phyloP scores from a whole-genome alignment of 192 early-diverging fungal species.

The Oehlia diaphana region DNA sequence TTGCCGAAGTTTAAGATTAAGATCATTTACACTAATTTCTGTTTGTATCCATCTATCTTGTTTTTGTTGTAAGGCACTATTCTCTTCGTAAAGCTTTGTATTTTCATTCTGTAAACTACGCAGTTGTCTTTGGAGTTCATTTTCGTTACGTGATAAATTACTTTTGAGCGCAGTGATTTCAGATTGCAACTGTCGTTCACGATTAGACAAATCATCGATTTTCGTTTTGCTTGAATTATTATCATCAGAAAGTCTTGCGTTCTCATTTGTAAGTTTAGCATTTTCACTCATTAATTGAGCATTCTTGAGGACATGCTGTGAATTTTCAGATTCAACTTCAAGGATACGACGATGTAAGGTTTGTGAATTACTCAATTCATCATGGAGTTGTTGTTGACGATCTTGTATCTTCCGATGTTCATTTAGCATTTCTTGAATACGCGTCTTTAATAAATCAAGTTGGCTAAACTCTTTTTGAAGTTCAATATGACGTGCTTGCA shows the following conservation, averaged over 20 bases:
- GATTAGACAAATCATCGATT: not conserved
- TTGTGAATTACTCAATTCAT: constrained; percentile 4
- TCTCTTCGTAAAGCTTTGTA: not conserved
- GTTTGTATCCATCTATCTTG: not conserved
- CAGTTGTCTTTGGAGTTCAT: not conserved
- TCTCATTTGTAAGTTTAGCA: not conserved
- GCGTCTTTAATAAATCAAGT: not conserved
- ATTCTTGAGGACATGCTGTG: not conserved
- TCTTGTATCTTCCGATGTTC: constrained; percentile 4
- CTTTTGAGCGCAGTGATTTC: not conserved
- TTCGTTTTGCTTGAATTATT: not conserved
- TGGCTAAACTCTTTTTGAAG: not conserved
- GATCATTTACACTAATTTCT: not conserved
- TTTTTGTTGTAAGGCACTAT: not conserved
- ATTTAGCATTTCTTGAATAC: not conserved
- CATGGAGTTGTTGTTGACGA: constrained; percentile 9
- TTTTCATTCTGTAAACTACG: not conserved
- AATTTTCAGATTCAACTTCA: not conserved
- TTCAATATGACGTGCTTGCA: not conserved
- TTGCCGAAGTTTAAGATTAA: not conserved
- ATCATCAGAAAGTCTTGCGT: constrained; percentile 8
- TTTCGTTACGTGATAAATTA: not conserved
- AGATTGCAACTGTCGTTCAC: not conserved
- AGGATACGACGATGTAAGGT: not conserved
- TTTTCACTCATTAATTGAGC: not conserved